A percentile compares a stretch with the other conserved stretches of the same genome.
Evolutionary conservation across 495 filamentous ascomycete species (phyloP).

Genomic region (Podospora fimiseda): DNA sequence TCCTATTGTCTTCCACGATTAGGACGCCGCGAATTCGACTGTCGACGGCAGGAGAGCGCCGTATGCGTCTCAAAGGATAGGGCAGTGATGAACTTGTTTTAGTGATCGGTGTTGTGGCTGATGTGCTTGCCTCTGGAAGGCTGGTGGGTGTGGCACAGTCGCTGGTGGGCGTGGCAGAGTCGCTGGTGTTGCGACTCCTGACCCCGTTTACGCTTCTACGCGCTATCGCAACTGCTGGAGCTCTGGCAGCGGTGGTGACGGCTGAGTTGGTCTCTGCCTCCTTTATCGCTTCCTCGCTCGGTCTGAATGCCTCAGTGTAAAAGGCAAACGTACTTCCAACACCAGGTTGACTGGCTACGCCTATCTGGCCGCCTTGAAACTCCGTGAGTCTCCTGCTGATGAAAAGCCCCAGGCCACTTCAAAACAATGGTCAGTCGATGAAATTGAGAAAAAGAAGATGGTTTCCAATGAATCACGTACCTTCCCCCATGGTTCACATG

Average conservation of each 20-base stretch:
- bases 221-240: constrained; percentile 12
- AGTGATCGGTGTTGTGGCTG: neutral
- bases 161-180: neutral
- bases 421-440: neutral
- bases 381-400: constrained; percentile 68
- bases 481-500: constrained; percentile 69
- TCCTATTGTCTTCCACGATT: constrained; percentile 71
- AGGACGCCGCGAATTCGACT: constrained; percentile 44
- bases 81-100: neutral
- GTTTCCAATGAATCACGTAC: neutral
- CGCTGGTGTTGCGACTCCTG: constrained; percentile 2
- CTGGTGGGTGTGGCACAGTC: neutral
- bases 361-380: constrained; percentile 70
- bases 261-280: constrained; percentile 21
- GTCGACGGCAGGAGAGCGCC: too few species aligned
- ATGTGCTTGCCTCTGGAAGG: neutral
- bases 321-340: constrained; percentile 74
- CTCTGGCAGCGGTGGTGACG: constrained; percentile 13
- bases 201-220: neutral
- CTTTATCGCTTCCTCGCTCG: constrained; percentile 24
- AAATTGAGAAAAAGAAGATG: neutral
- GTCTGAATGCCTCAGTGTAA: constrained; percentile 58
- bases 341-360: constrained; percentile 59
- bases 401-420: constrained; percentile 64
- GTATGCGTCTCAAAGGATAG: too few species aligned